phyloP scores from a whole-genome alignment of 495 filamentous ascomycete genomes.

The Talaromyces wortmannii region DNA sequence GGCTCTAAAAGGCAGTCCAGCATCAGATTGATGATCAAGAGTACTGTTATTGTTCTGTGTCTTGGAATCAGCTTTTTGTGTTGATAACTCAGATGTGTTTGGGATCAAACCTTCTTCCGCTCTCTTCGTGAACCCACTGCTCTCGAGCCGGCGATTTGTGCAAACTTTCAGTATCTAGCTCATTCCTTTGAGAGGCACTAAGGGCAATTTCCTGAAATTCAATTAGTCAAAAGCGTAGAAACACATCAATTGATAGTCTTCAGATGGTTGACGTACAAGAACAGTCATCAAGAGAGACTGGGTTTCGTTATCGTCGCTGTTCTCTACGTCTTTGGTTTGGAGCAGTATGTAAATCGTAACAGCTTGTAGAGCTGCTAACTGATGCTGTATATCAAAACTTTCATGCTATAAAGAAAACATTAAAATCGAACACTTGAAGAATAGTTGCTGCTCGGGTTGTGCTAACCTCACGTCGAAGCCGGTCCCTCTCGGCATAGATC shows the following conservation, averaged over 20 bases:
- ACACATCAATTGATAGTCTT: not conserved
- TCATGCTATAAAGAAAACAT: not conserved
- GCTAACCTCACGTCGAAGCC: slow-evolving; percentile 1
- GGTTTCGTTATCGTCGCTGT: not conserved
- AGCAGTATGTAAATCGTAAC: not conserved
- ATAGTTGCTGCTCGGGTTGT: too few species aligned
- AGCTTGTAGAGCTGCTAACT: not conserved
- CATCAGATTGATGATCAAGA: not conserved
- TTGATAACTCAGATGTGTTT: not conserved
- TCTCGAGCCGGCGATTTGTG: not conserved
- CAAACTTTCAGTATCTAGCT: not conserved
- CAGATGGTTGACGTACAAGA: not conserved
- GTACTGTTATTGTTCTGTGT: not conserved
- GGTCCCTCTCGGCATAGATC: slow-evolving; percentile 1
- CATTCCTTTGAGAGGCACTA: not conserved
- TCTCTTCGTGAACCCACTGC: slow-evolving; percentile 4
- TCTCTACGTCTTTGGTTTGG: not conserved
- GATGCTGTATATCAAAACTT: slow-evolving; percentile 1
- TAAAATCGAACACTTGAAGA: not conserved
- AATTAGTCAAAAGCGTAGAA: not conserved
- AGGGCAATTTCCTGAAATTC: not conserved
- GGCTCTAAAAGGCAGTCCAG: not conserved
- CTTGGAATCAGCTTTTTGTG: not conserved
- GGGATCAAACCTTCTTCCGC: not conserved
- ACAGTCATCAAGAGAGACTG: not conserved